A percentile compares a stretch with the other conserved stretches of the same genome.
Conservation (phyloP, 192 early-diverging fungal species). For the Glomus cerebriforme region DNA sequence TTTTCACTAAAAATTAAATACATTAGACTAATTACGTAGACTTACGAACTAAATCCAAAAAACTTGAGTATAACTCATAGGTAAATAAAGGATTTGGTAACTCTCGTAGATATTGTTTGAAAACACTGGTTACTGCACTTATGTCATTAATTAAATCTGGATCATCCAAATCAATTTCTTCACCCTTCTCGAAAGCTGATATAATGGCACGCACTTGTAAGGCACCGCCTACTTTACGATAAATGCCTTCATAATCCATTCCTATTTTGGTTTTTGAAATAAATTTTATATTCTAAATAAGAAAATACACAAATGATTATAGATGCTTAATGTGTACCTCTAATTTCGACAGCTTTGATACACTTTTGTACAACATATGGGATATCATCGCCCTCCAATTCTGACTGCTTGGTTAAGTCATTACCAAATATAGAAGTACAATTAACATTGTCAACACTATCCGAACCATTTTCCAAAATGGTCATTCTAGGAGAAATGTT, state of each 20-base stretch:
- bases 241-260: slow-evolving; percentile 79
- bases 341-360: slow-evolving; percentile 64
- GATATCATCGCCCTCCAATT: slow-evolving; percentile 56
- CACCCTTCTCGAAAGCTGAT: slow-evolving; percentile 60
- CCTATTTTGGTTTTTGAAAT: slow-evolving; percentile 9
- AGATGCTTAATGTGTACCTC: slow-evolving; percentile 27
- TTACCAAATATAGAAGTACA: slow-evolving; percentile 65
- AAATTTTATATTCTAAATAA: background rate
- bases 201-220: slow-evolving; percentile 69
- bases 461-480: slow-evolving; percentile 31
- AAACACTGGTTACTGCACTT: slow-evolving; percentile 73
- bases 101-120: slow-evolving; percentile 81
- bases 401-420: slow-evolving; percentile 55
- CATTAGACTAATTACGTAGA: slow-evolving; percentile 9
- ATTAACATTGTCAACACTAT: slow-evolving; percentile 32
- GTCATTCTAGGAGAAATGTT: background rate
- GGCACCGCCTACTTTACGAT: slow-evolving; percentile 77
- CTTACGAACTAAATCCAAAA: slow-evolving; percentile 60
- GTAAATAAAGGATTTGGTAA: slow-evolving; percentile 75
- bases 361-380: slow-evolving; percentile 71
- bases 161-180: slow-evolving; percentile 51
- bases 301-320: background rate
- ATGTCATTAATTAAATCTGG: slow-evolving; percentile 67
- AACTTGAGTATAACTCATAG: slow-evolving; percentile 65
- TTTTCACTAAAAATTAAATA: background rate